phyloP scores from a whole-genome alignment of 2,329 filamentous ascomycete genomes.

The Didymella pomorum region DNA sequence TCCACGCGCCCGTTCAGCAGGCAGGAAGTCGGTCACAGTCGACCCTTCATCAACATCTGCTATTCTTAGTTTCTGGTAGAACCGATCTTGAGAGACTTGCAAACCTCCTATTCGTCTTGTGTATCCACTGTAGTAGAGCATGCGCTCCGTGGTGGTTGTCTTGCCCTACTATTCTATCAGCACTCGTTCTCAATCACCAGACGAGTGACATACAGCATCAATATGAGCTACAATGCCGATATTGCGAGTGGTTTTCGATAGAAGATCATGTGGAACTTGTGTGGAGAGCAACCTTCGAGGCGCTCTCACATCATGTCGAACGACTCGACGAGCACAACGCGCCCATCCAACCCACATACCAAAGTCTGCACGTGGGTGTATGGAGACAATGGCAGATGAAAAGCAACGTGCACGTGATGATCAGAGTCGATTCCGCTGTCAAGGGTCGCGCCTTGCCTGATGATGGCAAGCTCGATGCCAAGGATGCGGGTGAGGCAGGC shows the following conservation, averaged over 20 bases:
- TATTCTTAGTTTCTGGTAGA: background rate
- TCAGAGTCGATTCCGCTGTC: slow-evolving; percentile 20
- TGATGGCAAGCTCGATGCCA: slow-evolving; percentile 34
- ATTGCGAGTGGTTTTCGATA: slow-evolving; percentile 81
- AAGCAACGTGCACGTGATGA: slow-evolving; percentile 37
- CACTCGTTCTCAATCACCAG: background rate
- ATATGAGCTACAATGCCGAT: slow-evolving; percentile 99
- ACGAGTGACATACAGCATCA: slow-evolving; percentile 71
- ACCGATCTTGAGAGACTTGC: slow-evolving; percentile 7
- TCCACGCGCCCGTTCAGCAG: slow-evolving; percentile 87
- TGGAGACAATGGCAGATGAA: slow-evolving; percentile 12
- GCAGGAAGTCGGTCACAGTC: slow-evolving; percentile 95
- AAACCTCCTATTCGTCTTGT: slow-evolving; percentile 81
- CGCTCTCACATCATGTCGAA: slow-evolving; percentile 42
- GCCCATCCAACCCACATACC: slow-evolving; percentile 49
- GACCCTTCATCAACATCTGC: slow-evolving; percentile 91
- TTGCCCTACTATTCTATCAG: slow-evolving; percentile 68
- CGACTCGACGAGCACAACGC: slow-evolving; percentile 45
- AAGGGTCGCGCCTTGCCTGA: slow-evolving; percentile 39
- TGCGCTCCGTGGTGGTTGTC: slow-evolving; percentile 97
- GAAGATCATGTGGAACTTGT: slow-evolving; percentile 33
- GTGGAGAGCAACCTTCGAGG: slow-evolving; percentile 44
- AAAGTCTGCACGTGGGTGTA: slow-evolving; percentile 26
- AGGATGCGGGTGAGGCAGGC: slow-evolving; percentile 22
- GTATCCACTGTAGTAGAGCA: slow-evolving; percentile 95